These are phyloP conservation scores for Globisporangium acanthophoron DNA, from an alignment of 352 stramenopile species.

Conservation along the genomic window DNA sequence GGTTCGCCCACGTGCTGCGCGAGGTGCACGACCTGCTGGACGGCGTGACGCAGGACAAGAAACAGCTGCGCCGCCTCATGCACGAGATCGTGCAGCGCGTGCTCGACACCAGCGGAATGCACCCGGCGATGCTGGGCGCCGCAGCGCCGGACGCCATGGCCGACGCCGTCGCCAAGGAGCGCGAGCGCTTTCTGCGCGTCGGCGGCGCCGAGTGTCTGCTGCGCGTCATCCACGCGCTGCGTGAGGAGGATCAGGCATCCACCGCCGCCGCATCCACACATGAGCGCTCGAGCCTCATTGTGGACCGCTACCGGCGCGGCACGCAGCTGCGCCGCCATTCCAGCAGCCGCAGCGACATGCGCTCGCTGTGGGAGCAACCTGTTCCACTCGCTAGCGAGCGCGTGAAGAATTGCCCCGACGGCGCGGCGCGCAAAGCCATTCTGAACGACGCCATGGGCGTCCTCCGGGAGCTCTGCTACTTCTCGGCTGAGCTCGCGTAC, in stretches of 20 bases:
- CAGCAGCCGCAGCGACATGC: constrained; percentile 39
- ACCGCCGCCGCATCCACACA: constrained; percentile 9
- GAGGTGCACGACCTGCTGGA: constrained; percentile 67
- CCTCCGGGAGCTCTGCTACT: constrained; percentile 80
- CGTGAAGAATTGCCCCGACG: constrained; percentile 39
- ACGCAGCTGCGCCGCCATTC: constrained; percentile 22
- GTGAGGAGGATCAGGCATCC: constrained; percentile 38
- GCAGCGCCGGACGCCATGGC: constrained; percentile 20
- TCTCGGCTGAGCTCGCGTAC: constrained; percentile 55
- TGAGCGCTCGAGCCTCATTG: constrained; percentile 24
- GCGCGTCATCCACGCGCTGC: constrained; percentile 62
- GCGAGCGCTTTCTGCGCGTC: constrained; percentile 64
- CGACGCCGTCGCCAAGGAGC: constrained; percentile 37
- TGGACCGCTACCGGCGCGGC: constrained; percentile 21
- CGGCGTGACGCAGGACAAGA: constrained; percentile 35
- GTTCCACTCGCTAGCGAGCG: constrained; percentile 23
- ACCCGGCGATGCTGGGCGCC: constrained; percentile 16
- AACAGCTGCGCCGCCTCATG: constrained; percentile 50
- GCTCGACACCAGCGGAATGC: constrained; percentile 56
- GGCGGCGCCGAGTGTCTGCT: constrained; percentile 73
- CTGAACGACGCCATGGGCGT: constrained; percentile 77
- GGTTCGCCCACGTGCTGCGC: constrained; percentile 48
- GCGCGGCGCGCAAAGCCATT: constrained; percentile 41
- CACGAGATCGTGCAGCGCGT: constrained; percentile 71
- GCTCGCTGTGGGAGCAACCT: constrained; percentile 49